A percentile compares a stretch with the other conserved stretches of the same genome.
Conservation (phyloP, 768 basidiomycete species). For the Boletus barrowsii region DNA sequence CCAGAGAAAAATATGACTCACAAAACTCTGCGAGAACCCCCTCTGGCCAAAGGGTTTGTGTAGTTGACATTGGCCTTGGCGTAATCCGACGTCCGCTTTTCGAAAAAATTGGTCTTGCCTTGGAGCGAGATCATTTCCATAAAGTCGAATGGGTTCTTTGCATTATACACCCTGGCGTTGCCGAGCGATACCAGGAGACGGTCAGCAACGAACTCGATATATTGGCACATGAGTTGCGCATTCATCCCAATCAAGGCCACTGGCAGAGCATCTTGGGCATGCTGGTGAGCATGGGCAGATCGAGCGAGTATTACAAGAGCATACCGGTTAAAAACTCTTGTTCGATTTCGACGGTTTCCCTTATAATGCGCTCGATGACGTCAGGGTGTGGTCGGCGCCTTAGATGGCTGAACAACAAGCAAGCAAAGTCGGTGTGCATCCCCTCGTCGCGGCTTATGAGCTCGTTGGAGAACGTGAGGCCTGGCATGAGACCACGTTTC, state of each 20-base stretch:
- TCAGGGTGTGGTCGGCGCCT: slow-evolving; percentile 76
- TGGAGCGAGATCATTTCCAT: slow-evolving; percentile 94
- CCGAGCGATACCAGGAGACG: slow-evolving; percentile 84
- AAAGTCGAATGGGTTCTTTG: slow-evolving; percentile 83
- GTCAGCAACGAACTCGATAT: slow-evolving; percentile 90
- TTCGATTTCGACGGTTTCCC: slow-evolving; percentile 80
- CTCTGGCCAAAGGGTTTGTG: not conserved
- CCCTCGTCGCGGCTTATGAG: slow-evolving; percentile 95
- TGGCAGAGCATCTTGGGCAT: slow-evolving; percentile 70
- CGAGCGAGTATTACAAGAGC: slow-evolving; percentile 8
- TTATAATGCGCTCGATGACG: slow-evolving; percentile 66
- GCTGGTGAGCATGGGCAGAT: not conserved
- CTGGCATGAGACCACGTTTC: slow-evolving; percentile 70
- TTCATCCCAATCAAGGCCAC: slow-evolving; percentile 91
- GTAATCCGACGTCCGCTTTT: slow-evolving; percentile 86
- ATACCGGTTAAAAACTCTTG: slow-evolving; percentile 78
- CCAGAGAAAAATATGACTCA: slow-evolving; percentile 23
- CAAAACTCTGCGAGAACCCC: slow-evolving; percentile 28
- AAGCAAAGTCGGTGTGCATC: slow-evolving; percentile 97
- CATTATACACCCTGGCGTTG: slow-evolving; percentile 70
- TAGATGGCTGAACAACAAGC: slow-evolving; percentile 80
- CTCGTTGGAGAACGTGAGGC: slow-evolving; percentile 94
- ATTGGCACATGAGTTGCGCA: slow-evolving; percentile 76
- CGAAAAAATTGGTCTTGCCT: slow-evolving; percentile 96
- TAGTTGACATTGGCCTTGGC: slow-evolving; percentile 56